phyloP scores from a whole-genome alignment of 768 basidiomycete genomes.

The Neoboletus magnificus region DNA sequence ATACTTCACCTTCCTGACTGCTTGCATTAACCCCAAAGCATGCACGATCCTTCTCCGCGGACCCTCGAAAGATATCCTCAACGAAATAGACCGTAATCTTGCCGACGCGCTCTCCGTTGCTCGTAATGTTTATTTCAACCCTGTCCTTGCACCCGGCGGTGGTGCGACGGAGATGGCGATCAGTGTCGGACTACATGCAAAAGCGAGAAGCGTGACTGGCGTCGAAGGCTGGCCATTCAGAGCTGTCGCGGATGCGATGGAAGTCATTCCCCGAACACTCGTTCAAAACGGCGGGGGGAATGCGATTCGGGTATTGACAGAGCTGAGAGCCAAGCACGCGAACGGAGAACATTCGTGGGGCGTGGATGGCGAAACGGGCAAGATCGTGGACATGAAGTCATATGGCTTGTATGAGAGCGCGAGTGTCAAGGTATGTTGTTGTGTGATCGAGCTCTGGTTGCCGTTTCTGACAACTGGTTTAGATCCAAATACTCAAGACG shows the following conservation, averaged over 20 bases:
- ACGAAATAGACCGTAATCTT: constrained; percentile 96
- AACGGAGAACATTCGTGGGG: constrained; percentile 90
- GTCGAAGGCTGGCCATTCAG: constrained; percentile 90
- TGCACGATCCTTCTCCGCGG: constrained; percentile 98
- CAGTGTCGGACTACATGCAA: constrained; percentile 78
- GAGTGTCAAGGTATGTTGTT: constrained; percentile 73
- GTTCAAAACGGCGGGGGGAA: constrained; percentile 96
- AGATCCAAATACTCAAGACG: constrained; percentile 96
- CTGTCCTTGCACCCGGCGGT: constrained; percentile 88
- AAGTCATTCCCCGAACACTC: constrained; percentile 93
- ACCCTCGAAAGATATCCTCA: constrained; percentile 96
- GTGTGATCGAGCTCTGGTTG: background rate
- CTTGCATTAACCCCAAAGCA: constrained; percentile 87
- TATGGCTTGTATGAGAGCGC: constrained; percentile 96
- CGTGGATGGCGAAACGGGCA: constrained; percentile 94
- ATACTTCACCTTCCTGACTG: constrained; percentile 96
- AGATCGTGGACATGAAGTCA: constrained; percentile 91
- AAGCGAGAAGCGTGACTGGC: constrained; percentile 76
- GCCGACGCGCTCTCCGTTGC: constrained; percentile 98
- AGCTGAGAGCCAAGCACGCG: constrained; percentile 93
- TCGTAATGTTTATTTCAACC: constrained; percentile 95
- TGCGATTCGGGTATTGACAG: constrained; percentile 88
- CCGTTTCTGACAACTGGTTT: background rate
- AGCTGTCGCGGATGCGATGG: constrained; percentile 94
- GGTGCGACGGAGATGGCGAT: constrained; percentile 99